These are phyloP conservation scores for Quercus lobata DNA, from an alignment of 331 rosid genomes.

Conservation along the genomic window DNA sequence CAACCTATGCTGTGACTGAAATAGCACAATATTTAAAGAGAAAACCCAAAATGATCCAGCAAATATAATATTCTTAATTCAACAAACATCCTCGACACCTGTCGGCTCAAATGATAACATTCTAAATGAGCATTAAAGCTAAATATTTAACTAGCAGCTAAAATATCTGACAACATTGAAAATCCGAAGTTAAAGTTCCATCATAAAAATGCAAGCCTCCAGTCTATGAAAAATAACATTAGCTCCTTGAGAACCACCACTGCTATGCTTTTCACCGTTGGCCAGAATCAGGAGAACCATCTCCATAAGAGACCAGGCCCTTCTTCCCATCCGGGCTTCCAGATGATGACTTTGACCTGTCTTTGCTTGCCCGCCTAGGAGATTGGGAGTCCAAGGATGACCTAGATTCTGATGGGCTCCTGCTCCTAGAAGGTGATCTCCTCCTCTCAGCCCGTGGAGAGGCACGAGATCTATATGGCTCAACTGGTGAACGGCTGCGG, in stretches of 20 bases:
- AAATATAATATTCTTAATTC: neutral
- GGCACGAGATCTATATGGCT: constrained; percentile 31
- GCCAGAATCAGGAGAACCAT: constrained; percentile 68
- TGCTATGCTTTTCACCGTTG: constrained; percentile 11
- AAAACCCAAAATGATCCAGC: neutral
- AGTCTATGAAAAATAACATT: neutral
- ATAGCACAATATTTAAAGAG: neutral
- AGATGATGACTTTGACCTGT: constrained; percentile 58
- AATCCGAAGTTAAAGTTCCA: constrained; percentile 3
- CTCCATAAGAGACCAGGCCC: constrained; percentile 85
- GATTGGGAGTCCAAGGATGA: constrained; percentile 57
- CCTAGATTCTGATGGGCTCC: constrained; percentile 56
- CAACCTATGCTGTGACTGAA: neutral
- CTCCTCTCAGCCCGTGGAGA: constrained; percentile 49
- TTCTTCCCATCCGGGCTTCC: constrained; percentile 61
- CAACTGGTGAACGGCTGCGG: constrained; percentile 55
- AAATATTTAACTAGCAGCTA: neutral
- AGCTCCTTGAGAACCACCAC: neutral
- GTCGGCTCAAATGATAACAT: neutral
- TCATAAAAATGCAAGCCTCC: constrained; percentile 9
- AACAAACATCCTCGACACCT: constrained; percentile 14
- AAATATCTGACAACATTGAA: constrained; percentile 14
- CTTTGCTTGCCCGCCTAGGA: constrained; percentile 42
- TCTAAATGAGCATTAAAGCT: neutral
- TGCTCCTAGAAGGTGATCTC: constrained; percentile 51